Conservation (phyloP, 345 rosid genomes). For the Gossypium longicalyx region DNA sequence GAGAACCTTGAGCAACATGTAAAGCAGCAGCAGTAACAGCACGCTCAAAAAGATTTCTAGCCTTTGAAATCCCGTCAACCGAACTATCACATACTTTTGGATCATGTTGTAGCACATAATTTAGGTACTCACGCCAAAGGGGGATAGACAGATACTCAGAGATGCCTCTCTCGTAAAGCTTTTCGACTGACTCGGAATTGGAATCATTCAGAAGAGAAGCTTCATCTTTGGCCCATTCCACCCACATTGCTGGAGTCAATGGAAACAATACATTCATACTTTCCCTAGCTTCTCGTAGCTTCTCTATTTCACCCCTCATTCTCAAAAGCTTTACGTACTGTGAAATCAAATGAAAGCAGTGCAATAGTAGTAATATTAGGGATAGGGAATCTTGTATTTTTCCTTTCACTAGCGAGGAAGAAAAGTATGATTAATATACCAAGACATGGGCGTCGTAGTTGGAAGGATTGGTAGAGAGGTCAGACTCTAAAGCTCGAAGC, state of each 20-base stretch:
- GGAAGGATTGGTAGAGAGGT: conserved; percentile 59
- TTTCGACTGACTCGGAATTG: conserved; percentile 36
- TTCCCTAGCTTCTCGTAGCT: conserved; percentile 78
- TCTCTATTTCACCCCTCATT: conserved; percentile 73
- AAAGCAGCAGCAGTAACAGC: conserved; percentile 82
- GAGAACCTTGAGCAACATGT: conserved; percentile 71
- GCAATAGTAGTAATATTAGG: background rate
- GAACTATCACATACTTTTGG: conserved; percentile 50
- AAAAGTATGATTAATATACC: conserved; percentile 27
- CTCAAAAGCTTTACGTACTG: conserved; percentile 76
- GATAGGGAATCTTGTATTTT: background rate
- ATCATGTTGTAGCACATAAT: conserved; percentile 57
- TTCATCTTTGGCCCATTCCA: conserved; percentile 87
- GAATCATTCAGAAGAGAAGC: conserved; percentile 41
- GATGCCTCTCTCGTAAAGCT: conserved; percentile 69
- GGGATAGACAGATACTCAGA: conserved; percentile 77
- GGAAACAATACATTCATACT: conserved; percentile 75
- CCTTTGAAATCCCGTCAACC: conserved; percentile 59
- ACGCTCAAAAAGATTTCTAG: conserved; percentile 79
- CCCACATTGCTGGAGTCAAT: conserved; percentile 70
- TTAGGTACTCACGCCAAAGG: conserved; percentile 86
- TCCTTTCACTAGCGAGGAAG: background rate
- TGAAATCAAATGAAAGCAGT: background rate
- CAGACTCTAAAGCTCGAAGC: conserved; percentile 50
- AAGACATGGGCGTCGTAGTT: conserved; percentile 69